These are phyloP conservation scores for Saccharum hybrid DNA, from an alignment of 202 grass and related monocot genomes.

Conservation along the genomic window DNA sequence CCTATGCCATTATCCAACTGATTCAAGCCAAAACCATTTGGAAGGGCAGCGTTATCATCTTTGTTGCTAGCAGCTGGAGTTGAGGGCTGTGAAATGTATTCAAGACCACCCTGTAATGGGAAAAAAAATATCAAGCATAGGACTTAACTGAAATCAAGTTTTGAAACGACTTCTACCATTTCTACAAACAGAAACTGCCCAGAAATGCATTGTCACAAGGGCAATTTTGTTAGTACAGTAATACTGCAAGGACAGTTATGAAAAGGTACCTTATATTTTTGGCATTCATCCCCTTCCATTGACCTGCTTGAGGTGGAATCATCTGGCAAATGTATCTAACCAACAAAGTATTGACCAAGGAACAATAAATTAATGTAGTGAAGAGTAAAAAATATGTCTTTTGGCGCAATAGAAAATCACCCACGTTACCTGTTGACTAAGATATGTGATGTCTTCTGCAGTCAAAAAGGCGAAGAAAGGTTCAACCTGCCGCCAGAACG, in stretches of 20 bases:
- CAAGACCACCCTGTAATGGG: slow-evolving; percentile 65
- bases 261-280: slow-evolving; percentile 60
- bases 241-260: slow-evolving; percentile 30
- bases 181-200: slow-evolving; percentile 13
- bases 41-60: slow-evolving; percentile 54
- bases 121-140: slow-evolving; percentile 22
- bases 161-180: slow-evolving; percentile 19
- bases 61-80: slow-evolving; percentile 58
- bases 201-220: slow-evolving; percentile 16
- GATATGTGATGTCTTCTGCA: slow-evolving; percentile 64
- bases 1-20: slow-evolving; percentile 61
- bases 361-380: slow-evolving; percentile 34
- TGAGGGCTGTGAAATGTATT: slow-evolving; percentile 74
- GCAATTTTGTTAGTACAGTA: slow-evolving; percentile 19
- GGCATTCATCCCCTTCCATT: slow-evolving; percentile 59
- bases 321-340: slow-evolving; percentile 59
- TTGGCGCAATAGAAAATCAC: slow-evolving; percentile 44
- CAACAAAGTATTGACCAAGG: slow-evolving; percentile 54
- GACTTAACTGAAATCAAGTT: not conserved
- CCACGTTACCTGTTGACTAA: slow-evolving; percentile 67
- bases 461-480: slow-evolving; percentile 71
- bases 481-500: slow-evolving; percentile 76
- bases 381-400: slow-evolving; percentile 40
- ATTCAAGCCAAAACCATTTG: slow-evolving; percentile 62
- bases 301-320: slow-evolving; percentile 46